These are phyloP conservation scores for Scutellaria minor DNA, from an alignment of 257 asterid species.

Conservation along the genomic window DNA sequence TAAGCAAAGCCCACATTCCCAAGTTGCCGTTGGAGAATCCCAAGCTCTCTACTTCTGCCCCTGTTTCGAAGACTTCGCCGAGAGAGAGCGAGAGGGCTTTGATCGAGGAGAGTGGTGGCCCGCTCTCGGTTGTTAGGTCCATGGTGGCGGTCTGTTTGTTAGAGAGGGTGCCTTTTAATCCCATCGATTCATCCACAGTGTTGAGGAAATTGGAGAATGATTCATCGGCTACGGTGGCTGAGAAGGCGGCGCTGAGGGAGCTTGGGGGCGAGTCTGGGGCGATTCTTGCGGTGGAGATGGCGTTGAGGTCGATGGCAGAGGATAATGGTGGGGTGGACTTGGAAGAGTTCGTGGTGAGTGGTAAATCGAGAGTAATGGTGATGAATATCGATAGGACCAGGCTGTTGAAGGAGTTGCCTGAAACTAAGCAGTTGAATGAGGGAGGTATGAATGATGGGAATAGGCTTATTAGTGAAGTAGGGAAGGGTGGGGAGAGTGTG, in stretches of 20 bases:
- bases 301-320: slow-evolving; percentile 83
- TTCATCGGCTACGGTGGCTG: slow-evolving; percentile 52
- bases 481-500: slow-evolving; percentile 44
- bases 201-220: slow-evolving; percentile 91
- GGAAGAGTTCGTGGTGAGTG: slow-evolving; percentile 85
- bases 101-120: slow-evolving; percentile 73
- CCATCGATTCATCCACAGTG: slow-evolving; percentile 80
- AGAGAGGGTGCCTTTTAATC: slow-evolving; percentile 77
- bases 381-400: slow-evolving; percentile 83
- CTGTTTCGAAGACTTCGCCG: slow-evolving; percentile 43
- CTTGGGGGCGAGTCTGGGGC: slow-evolving; percentile 85
- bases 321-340: slow-evolving; percentile 86
- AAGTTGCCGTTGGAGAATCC: slow-evolving; percentile 44
- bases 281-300: slow-evolving; percentile 86
- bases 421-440: slow-evolving; percentile 66
- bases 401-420: slow-evolving; percentile 81
- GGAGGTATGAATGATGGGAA: slow-evolving; percentile 48
- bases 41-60: slow-evolving; percentile 31
- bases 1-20: slow-evolving; percentile 44
- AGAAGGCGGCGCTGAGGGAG: slow-evolving; percentile 82
- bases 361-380: slow-evolving; percentile 81
- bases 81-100: slow-evolving; percentile 49
- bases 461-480: slow-evolving; percentile 39
- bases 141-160: slow-evolving; percentile 90
- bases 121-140: slow-evolving; percentile 73